Base-by-base conservation (phyloP, 2,329 filamentous ascomycete genomes). In the Phaeoacremonium minimum region DNA sequence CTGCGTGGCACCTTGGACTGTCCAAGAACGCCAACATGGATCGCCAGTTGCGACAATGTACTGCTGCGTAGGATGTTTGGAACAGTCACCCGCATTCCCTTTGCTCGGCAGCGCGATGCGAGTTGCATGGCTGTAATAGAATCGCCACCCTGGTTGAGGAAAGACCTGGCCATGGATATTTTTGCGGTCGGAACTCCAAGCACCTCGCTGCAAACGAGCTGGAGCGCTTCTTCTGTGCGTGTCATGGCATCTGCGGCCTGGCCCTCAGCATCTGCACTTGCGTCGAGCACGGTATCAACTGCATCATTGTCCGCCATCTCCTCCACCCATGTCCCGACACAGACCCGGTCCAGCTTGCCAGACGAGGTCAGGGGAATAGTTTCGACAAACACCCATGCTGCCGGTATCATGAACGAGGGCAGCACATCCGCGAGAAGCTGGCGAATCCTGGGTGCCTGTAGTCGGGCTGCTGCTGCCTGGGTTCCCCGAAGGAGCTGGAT, bases 81-180 rank as follows among this genome's bases (percentile, higher is more conserved):
- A 15, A 64, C 57, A 0, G 54, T 53, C 5, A 73, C 34, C 1
- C 50, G 40, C 15, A 69, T 45, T 1, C 59, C 60, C 13, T 59
- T 50, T 16, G 55, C 53, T 29, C 65, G 53, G 20, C 57, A 58
- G 5, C 52, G 50, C 13, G 72, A 65, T 4, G 60, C 55, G 13
- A 67, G 50, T 7, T 59, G 54, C 51, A 71, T 70, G 3, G 66
- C 64, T 4, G 49, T 48, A 18, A 70, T 67, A 7, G 66, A 69
- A 30, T 70, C 66, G 4, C 67, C 67, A 4, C 67, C 66, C 1
- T 67, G 47, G 5, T 46, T 45, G n/a, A 66, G 52, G 34, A 70
- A 68, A 31, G 33, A 15, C 8, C n/a, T 17, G 2, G 32, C 30
- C 2, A 7, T 14, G 8, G 28, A 12, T 36, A 45, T 17, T 18